phyloP scores from a whole-genome alignment of 2,329 filamentous ascomycete genomes.

The Parastagonospora nodorum region DNA sequence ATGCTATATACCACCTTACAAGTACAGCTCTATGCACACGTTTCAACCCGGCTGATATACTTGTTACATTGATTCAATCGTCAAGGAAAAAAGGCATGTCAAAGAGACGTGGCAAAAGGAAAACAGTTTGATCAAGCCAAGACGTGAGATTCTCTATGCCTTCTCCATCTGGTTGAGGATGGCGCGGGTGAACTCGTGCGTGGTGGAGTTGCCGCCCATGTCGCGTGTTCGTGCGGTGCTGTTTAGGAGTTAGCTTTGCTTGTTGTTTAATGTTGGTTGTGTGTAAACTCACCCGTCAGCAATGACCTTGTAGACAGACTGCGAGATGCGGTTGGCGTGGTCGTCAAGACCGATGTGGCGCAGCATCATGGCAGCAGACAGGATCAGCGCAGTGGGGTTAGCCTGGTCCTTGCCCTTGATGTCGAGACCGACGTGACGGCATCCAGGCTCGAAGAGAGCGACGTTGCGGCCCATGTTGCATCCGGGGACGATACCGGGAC shows the following conservation, averaged over 20 bases:
- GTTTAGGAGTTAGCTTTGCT: conserved; percentile 36
- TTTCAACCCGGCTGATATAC: conserved; percentile 24
- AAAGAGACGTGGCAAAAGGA: conserved; percentile 13
- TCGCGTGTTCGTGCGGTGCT: conserved; percentile 89
- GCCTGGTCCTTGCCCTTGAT: conserved; percentile 99
- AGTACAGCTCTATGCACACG: conserved; percentile 48
- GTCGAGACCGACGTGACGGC: conserved; percentile 98
- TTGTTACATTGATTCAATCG: conserved; percentile 33
- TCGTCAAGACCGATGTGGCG: conserved; percentile 96
- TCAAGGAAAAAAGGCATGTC: neutral
- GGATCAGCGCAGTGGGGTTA: conserved; percentile 94
- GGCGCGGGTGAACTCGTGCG: conserved; percentile 92
- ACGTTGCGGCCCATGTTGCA: conserved; percentile 99
- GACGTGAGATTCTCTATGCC: conserved; percentile 24
- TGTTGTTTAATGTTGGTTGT: neutral
- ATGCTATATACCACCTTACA: conserved; percentile 49
- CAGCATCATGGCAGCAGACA: conserved; percentile 95
- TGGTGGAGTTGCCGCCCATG: conserved; percentile 90
- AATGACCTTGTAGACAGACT: conserved; percentile 81
- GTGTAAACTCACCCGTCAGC: conserved; percentile 74
- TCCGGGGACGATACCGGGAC: conserved; percentile 93
- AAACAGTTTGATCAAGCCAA: conserved; percentile 9
- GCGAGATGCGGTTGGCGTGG: conserved; percentile 97
- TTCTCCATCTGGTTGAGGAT: conserved; percentile 94
- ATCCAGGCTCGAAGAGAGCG: conserved; percentile 97